phyloP scores from a whole-genome alignment of 1,284 basidiomycete genomes.

The Heliocybe sulcata region DNA sequence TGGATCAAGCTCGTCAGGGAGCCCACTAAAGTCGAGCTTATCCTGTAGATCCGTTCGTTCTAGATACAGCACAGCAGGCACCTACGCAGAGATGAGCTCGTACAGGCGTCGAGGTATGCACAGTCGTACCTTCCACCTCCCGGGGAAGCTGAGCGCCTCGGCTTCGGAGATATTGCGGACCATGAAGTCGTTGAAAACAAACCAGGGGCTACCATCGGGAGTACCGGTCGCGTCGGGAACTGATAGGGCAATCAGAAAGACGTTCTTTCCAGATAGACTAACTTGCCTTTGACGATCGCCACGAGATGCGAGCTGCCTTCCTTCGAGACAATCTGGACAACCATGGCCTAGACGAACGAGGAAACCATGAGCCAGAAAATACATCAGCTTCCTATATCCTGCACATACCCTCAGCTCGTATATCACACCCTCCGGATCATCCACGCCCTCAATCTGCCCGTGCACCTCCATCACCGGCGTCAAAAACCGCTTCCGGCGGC shows the following conservation, averaged over 20 bases:
- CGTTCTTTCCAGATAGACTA: not conserved
- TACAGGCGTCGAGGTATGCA: not conserved
- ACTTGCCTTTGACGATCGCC: slow-evolving; percentile 74
- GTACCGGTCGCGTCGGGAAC: slow-evolving; percentile 60
- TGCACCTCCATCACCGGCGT: slow-evolving; percentile 44
- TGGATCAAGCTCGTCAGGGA: slow-evolving; percentile 68
- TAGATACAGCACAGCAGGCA: slow-evolving; percentile 84
- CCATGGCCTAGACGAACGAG: slow-evolving; percentile 50
- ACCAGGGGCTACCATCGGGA: slow-evolving; percentile 63
- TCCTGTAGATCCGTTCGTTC: slow-evolving; percentile 66
- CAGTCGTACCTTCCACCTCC: slow-evolving; percentile 78
- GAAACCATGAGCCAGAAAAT: not conserved
- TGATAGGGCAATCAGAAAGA: slow-evolving; percentile 19
- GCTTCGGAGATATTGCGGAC: slow-evolving; percentile 80
- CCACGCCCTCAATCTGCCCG: slow-evolving; percentile 51
- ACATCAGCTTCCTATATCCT: no score
- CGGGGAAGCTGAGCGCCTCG: slow-evolving; percentile 84
- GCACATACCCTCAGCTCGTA: slow-evolving; percentile 76
- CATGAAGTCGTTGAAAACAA: slow-evolving; percentile 95
- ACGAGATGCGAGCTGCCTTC: slow-evolving; percentile 81
- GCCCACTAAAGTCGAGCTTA: slow-evolving; percentile 53
- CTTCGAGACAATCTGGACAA: slow-evolving; percentile 79
- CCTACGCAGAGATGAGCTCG: slow-evolving; percentile 31
- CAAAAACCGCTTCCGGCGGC: slow-evolving; percentile 45
- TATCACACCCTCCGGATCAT: slow-evolving; percentile 46